Evolutionary conservation across 768 basidiomycete genomes (phyloP).

Genomic region (Tephrocybe sp.): DNA sequence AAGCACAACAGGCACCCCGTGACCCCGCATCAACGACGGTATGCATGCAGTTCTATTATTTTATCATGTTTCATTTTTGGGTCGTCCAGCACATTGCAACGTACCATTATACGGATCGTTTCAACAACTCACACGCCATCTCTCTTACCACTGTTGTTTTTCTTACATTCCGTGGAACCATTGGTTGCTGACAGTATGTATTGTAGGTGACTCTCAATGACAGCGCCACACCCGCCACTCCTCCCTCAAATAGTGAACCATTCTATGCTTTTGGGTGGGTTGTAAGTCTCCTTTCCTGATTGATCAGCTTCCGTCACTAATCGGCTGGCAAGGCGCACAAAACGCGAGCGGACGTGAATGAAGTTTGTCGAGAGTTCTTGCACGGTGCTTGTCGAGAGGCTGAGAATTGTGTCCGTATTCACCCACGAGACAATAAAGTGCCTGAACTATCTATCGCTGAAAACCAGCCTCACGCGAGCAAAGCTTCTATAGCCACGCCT

Average conservation of each 20-base stretch:
- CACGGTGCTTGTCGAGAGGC: not conserved
- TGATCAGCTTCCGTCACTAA: not conserved
- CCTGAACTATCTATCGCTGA: not conserved
- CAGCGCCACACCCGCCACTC: not conserved
- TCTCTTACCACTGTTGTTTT: not conserved
- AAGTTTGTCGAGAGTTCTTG: conserved; percentile 15
- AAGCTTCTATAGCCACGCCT: too few species aligned
- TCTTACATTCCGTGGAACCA: not conserved
- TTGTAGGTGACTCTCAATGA: not conserved
- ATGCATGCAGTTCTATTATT: not conserved
- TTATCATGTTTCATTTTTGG: not conserved
- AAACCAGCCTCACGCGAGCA: too few species aligned
- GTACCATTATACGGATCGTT: not conserved
- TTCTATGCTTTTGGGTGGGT: conserved; percentile 17
- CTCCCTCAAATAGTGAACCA: not conserved
- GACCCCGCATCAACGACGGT: not conserved
- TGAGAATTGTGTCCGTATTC: conserved; percentile 8
- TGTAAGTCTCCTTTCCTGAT: conserved; percentile 2
- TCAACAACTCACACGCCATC: not conserved
- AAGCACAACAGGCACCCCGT: not conserved
- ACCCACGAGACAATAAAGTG: conserved; percentile 1
- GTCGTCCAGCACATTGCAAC: not conserved
- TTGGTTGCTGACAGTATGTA: not conserved
- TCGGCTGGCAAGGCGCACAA: conserved; percentile 24
- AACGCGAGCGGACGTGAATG: conserved; percentile 23